phyloP scores from a whole-genome alignment of 805 yeast genomes.

The Ogataea trehaloabstinens region DNA sequence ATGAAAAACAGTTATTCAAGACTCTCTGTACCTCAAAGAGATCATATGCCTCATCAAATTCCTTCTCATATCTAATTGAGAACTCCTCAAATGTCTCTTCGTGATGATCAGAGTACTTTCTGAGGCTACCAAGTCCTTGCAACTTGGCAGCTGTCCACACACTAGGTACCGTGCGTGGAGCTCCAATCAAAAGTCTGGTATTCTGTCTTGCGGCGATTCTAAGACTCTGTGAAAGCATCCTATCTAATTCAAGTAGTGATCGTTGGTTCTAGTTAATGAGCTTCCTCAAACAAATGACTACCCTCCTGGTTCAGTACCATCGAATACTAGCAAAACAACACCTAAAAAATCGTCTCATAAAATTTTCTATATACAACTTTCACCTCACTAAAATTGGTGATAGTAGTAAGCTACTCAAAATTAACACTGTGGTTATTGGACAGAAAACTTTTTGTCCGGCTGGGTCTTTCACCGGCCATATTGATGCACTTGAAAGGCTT shows the following conservation, averaged over 20 bases:
- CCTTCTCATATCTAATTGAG: slow-evolving; percentile 86
- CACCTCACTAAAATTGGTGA: neutral
- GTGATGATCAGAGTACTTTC: slow-evolving; percentile 78
- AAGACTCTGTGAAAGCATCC: slow-evolving; percentile 34
- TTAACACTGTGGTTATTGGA: slow-evolving; percentile 24
- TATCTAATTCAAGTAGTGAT: slow-evolving; percentile 3
- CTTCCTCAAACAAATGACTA: slow-evolving; percentile 1
- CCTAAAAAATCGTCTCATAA: slow-evolving; percentile 4
- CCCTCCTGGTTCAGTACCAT: neutral
- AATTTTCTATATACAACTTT: slow-evolving; percentile 1
- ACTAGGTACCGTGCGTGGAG: slow-evolving; percentile 17
- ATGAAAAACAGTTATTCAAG: slow-evolving; percentile 95
- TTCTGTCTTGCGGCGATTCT: slow-evolving; percentile 36
- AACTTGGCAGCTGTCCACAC: slow-evolving; percentile 16
- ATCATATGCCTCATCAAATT: slow-evolving; percentile 91
- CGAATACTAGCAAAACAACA: neutral
- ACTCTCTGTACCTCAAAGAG: slow-evolving; percentile 85
- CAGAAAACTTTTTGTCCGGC: slow-evolving; percentile 16
- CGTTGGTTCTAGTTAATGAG: slow-evolving; percentile 1
- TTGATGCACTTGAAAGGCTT: too few species aligned
- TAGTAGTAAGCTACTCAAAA: slow-evolving; percentile 10
- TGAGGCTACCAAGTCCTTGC: slow-evolving; percentile 23
- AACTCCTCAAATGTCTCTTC: slow-evolving; percentile 95
- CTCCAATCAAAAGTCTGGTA: slow-evolving; percentile 25
- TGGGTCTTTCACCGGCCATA: too few species aligned